A percentile compares a stretch with the other conserved stretches of the same genome.
Conservation (phyloP, 2,329 filamentous ascomycete genomes). For the Neopestalotiopsis rosae region DNA sequence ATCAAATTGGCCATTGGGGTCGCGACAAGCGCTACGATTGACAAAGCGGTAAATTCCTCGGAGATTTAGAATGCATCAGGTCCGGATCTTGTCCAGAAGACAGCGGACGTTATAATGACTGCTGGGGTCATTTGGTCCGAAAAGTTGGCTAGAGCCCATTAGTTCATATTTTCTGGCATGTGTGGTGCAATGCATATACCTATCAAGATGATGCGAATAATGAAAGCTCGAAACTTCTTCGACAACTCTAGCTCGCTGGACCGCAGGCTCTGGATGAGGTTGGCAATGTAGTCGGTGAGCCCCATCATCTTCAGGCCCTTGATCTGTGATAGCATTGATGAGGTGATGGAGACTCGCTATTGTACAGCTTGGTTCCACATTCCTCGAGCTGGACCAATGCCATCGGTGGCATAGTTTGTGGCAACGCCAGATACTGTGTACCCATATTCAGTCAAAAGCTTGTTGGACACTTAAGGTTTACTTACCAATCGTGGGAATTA, state of each 20-base stretch:
- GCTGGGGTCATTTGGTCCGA: conserved; percentile 5
- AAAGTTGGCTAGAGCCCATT: neutral
- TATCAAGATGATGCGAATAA: neutral
- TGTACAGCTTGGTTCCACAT: conserved; percentile 44
- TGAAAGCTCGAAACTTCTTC: conserved; percentile 6
- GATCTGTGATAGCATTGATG: conserved; percentile 42
- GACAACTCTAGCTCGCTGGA: conserved; percentile 32
- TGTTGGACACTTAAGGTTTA: neutral
- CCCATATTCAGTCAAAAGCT: neutral
- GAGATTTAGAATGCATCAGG: neutral
- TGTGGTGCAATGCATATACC: neutral
- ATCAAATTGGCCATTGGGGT: conserved; percentile 11
- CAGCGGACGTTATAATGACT: neutral
- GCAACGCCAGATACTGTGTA: conserved; percentile 26
- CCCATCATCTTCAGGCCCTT: conserved; percentile 49
- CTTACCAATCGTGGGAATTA: conserved; percentile 37
- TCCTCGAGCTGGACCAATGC: conserved; percentile 32
- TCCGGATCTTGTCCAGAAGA: conserved; percentile 14
- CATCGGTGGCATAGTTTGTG: conserved; percentile 31
- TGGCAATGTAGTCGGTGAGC: conserved; percentile 34
- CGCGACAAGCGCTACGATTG: neutral
- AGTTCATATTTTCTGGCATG: neutral
- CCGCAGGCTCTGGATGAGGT: conserved; percentile 38
- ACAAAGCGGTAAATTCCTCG: neutral
- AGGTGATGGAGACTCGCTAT: conserved; percentile 35